A percentile compares a stretch with the other conserved stretches of the same genome.
Conservation (phyloP, 306 rosid genomes). For the Acacia confusa region DNA sequence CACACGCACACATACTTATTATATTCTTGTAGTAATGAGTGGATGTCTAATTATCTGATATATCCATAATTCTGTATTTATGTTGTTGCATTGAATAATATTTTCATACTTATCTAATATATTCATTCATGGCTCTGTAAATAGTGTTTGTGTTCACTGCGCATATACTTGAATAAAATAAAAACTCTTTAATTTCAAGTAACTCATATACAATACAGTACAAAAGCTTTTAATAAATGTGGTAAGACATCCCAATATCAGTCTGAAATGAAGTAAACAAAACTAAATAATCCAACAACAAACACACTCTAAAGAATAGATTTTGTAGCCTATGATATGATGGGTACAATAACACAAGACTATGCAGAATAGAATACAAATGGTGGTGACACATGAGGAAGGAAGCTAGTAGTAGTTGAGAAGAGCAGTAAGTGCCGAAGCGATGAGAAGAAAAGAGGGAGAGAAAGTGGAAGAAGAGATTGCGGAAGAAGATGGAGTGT, state of each 20-base stretch:
- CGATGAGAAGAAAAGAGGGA: neutral
- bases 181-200: conserved; percentile 5
- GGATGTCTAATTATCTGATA: neutral
- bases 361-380: conserved; percentile 10
- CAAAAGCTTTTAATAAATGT: neutral
- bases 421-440: neutral
- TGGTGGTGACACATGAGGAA: neutral
- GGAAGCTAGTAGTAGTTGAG: conserved; percentile 33
- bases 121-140: neutral
- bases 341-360: neutral
- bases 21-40: neutral
- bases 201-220: conserved; percentile 27
- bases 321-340: conserved; percentile 9
- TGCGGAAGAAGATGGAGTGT: conserved; percentile 73
- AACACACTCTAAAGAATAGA: conserved; percentile 13
- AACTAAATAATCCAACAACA: conserved; percentile 7
- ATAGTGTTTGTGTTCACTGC: neutral
- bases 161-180: neutral
- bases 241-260: conserved; percentile 29
- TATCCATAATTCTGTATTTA: neutral
- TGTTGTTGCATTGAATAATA: neutral
- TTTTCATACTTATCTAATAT: neutral
- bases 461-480: neutral
- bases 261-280: conserved; percentile 24
- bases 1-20: neutral